Evolutionary conservation across 2,329 filamentous ascomycete species (phyloP), one percentile per base, ranked within the genome.

Genomic region (Bipolaris zeicola): DNA sequence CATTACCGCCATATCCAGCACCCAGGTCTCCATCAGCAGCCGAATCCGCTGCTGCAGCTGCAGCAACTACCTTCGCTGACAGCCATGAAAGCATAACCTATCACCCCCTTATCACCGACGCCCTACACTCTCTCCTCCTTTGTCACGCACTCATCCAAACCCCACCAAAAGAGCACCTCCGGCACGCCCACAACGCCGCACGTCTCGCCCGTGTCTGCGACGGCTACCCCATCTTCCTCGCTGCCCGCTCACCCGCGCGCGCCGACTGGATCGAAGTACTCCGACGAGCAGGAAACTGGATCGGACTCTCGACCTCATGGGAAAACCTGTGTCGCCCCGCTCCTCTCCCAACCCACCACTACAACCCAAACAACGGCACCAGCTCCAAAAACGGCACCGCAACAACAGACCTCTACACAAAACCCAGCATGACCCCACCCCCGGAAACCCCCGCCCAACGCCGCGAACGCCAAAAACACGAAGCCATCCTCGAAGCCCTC

Each of bases 241-340:
- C 87, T 0, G 87, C 88, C 22, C 82, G 89, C 47, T 89, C 86
- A 3, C 87, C 89, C 1, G 87, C 89, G 1, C 86, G 90, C 49
- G 85, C 88, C 3, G 91, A 96, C 75, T 96, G 91, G 91, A 85
- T 89, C 45, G 89, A 94, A 74, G 81, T 94, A 0, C 74, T 95
- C 8, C 83, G 87, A 0, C 83, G 85, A 28, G 82, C 84, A 0
- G 81, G 85, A 33, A 89, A 91, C 69, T 92, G 88, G 88, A 82
- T 94, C 49, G 81, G 84, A 6, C 81, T 95, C 7, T 72, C 76
- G 2, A 77, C 82, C 3, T 81, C 82, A 1, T 95, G 91, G 91
- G 89, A 93, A 60, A 79, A 78, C 1, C 82, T 95, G 5, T 94
- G 90, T 60, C 72, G 77, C 1, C 77, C 79, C n/a, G 75, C 77